Conservation (phyloP, 192 early-diverging fungal genomes). For the Borealophlyctis nickersoniae region DNA sequence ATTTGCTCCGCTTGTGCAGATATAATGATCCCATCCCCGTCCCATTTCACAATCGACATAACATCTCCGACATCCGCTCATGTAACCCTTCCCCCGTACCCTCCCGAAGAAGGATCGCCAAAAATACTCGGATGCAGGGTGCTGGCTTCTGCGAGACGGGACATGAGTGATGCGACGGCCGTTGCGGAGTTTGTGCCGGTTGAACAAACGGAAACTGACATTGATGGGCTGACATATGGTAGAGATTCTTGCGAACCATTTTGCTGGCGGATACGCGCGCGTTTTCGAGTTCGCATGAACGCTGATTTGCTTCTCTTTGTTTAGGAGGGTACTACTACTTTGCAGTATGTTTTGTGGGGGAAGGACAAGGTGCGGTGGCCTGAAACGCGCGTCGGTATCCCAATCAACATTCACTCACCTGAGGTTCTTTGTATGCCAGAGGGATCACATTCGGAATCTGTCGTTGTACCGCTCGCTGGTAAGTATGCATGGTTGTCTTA, state of each 20-base stretch:
- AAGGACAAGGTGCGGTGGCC: conserved; percentile 5
- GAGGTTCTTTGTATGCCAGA: too few relatives aligned
- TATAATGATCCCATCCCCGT: conserved; percentile 31
- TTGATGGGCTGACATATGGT: conserved; percentile 11
- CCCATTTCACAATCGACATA: conserved; percentile 20
- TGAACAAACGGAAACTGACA: background rate
- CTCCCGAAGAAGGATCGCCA: conserved; percentile 4
- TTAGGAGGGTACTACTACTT: conserved; percentile 16
- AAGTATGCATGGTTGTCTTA: conserved; percentile 5
- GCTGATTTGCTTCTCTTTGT: too few relatives aligned
- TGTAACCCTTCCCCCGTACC: conserved; percentile 17
- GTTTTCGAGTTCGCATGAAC: too few relatives aligned
- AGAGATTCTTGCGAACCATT: background rate
- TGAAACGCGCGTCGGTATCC: too few relatives aligned
- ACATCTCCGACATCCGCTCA: conserved; percentile 24
- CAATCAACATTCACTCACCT: too few relatives aligned
- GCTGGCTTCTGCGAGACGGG: conserved; percentile 1
- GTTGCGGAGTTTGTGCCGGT: background rate
- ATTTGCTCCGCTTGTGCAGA: conserved; percentile 23
- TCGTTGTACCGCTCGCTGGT: too few relatives aligned
- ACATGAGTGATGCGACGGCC: conserved; percentile 2
- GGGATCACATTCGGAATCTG: too few relatives aligned
- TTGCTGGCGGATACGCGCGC: too few relatives aligned
- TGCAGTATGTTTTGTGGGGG: conserved; percentile 25
- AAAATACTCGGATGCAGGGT: conserved; percentile 29